Evolutionary conservation across 1,284 basidiomycete species (phyloP).

Genomic region (Apiotrichum montevideense): DNA sequence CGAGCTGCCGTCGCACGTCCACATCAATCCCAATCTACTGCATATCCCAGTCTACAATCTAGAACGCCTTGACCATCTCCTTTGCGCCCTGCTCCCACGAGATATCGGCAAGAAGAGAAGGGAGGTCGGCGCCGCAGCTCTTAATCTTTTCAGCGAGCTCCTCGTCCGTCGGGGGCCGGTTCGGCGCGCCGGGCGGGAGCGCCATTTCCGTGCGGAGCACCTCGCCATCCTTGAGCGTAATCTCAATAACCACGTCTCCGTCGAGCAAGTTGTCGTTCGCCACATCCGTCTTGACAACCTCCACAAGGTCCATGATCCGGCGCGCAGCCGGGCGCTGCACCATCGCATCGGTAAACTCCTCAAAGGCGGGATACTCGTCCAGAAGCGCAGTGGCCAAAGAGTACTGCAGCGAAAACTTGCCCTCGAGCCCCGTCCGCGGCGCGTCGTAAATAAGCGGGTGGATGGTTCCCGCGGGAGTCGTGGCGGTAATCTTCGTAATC

Average conservation of each 20-base stretch:
- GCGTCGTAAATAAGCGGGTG: constrained; percentile 10
- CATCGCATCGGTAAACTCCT: constrained; percentile 5
- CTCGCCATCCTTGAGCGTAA: constrained; percentile 1
- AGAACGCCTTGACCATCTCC: constrained; percentile 7
- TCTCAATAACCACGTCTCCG: constrained; percentile 6
- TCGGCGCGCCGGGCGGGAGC: constrained; percentile 6
- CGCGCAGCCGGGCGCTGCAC: constrained; percentile 7
- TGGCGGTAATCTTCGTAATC: constrained; percentile 3
- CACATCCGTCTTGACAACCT: constrained; percentile 6
- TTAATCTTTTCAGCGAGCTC: constrained; percentile 6
- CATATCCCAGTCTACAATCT: neutral
- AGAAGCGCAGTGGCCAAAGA: constrained; percentile 6
- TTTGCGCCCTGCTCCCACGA: constrained; percentile 2
- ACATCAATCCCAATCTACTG: too few species aligned
- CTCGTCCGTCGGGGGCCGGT: constrained; percentile 3
- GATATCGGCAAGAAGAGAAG: neutral
- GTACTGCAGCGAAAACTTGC: constrained; percentile 12
- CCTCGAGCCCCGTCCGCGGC: constrained; percentile 6
- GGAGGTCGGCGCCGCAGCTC: constrained; percentile 4
- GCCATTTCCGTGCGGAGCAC: neutral
- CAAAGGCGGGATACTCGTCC: constrained; percentile 7
- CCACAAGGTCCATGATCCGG: constrained; percentile 3
- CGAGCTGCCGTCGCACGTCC: too few species aligned
- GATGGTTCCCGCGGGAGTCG: constrained; percentile 5
- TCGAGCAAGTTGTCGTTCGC: constrained; percentile 8